Evolutionary conservation across 2,329 filamentous ascomycete genomes (phyloP).

Genomic region (Podosphaera fusca): DNA sequence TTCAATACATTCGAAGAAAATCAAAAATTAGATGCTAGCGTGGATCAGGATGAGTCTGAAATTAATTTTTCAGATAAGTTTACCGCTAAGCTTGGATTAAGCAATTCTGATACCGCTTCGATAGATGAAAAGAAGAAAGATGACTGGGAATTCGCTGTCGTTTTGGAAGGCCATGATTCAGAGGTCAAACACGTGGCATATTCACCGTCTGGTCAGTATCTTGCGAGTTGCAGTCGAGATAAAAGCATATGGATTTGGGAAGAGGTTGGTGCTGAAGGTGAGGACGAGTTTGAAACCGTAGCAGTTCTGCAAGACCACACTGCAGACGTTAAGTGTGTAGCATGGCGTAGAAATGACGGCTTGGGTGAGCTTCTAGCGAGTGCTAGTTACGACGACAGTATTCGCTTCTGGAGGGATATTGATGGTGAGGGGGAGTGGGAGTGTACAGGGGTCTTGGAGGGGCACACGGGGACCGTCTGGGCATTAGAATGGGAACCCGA

Average conservation of each 20-base stretch:
- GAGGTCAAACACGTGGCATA: slow-evolving; percentile 72
- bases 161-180: slow-evolving; percentile 84
- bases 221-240: slow-evolving; percentile 79
- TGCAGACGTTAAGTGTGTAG: slow-evolving; percentile 82
- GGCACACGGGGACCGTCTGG: slow-evolving; percentile 78
- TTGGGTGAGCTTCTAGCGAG: slow-evolving; percentile 57
- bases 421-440: slow-evolving; percentile 5
- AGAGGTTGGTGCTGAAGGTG: slow-evolving; percentile 54
- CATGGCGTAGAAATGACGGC: slow-evolving; percentile 58
- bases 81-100: not conserved
- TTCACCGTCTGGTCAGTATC: slow-evolving; percentile 47
- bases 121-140: slow-evolving; percentile 27
- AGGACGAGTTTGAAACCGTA: slow-evolving; percentile 92
- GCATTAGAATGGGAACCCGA: slow-evolving; percentile 47
- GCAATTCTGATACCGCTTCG: slow-evolving; percentile 18
- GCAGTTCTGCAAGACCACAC: slow-evolving; percentile 88
- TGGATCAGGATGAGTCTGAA: not conserved
- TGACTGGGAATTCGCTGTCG: slow-evolving; percentile 80
- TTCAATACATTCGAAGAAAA: not conserved
- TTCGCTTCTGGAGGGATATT: slow-evolving; percentile 42
- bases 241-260: slow-evolving; percentile 99
- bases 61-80: not conserved
- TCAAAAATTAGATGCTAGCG: not conserved
- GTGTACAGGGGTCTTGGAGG: slow-evolving; percentile 42
- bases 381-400: slow-evolving; percentile 83